phyloP scores from a whole-genome alignment of 2,329 filamentous ascomycete species.

The Thelonectria rubi region DNA sequence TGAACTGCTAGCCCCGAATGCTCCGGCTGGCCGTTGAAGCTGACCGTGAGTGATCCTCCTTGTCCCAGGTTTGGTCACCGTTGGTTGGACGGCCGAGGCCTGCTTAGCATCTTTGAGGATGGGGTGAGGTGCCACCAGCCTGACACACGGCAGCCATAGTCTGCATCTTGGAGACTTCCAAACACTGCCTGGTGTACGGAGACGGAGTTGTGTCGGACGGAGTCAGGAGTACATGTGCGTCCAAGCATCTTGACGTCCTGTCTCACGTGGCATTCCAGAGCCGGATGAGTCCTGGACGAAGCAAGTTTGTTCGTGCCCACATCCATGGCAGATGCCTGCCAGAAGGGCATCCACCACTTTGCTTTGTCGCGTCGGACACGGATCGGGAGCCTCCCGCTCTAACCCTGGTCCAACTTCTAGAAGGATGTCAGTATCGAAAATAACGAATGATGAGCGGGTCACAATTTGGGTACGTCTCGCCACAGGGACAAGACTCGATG shows the following conservation, averaged over 20 bases:
- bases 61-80: slow-evolving; percentile 24
- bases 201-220: slow-evolving; percentile 20
- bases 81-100: slow-evolving; percentile 32
- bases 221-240: too few relatives aligned
- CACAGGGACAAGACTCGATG: background rate
- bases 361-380: slow-evolving; percentile 19
- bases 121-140: slow-evolving; percentile 23
- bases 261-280: slow-evolving; percentile 25
- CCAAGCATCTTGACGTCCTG: slow-evolving; percentile 28
- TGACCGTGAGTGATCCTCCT: slow-evolving; percentile 10
- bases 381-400: slow-evolving; percentile 26
- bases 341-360: slow-evolving; percentile 22
- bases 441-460: slow-evolving; percentile 6
- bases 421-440: slow-evolving; percentile 22
- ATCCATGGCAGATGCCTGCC: slow-evolving; percentile 28
- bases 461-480: slow-evolving; percentile 9
- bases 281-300: slow-evolving; percentile 18
- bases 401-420: slow-evolving; percentile 24
- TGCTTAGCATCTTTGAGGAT: slow-evolving; percentile 20
- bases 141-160: slow-evolving; percentile 20
- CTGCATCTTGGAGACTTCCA: slow-evolving; percentile 28
- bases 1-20: slow-evolving; percentile 24
- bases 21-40: slow-evolving; percentile 15
- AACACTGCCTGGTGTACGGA: slow-evolving; percentile 5
- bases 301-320: slow-evolving; percentile 17